Evolutionary conservation across 1,139 yeast genomes (phyloP).

Genomic region (Pichia sp.): DNA sequence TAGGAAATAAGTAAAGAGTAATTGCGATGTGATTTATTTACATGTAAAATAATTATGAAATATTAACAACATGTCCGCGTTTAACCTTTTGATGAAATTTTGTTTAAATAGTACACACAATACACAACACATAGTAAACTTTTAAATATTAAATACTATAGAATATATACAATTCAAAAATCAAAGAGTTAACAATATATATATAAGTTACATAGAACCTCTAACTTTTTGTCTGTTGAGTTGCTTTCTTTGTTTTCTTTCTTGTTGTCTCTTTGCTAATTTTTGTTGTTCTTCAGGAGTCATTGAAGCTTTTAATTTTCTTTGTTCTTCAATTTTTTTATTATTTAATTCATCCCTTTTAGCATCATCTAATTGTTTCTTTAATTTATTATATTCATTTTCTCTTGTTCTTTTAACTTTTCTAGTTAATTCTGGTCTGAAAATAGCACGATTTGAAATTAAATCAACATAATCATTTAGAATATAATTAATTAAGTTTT

Average conservation of each 20-base stretch:
- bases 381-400: conserved; percentile 53
- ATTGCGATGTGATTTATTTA: no score
- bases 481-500: conserved; percentile 33
- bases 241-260: conserved; percentile 30
- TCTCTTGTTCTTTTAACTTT: conserved; percentile 71
- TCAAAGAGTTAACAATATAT: not conserved
- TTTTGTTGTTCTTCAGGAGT: conserved; percentile 71
- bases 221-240: conserved; percentile 29
- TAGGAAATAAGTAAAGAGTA: no score
- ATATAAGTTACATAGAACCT: conserved; percentile 14
- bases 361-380: conserved; percentile 51
- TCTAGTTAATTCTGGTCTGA: conserved; percentile 64
- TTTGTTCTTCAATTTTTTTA: conserved; percentile 63
- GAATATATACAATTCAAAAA: not conserved
- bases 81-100: no score
- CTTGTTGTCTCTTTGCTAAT: conserved; percentile 64
- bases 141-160: no score
- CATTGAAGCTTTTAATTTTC: conserved; percentile 52
- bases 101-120: no score
- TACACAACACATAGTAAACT: no score
- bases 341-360: conserved; percentile 64
- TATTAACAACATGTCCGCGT: no score
- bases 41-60: no score
- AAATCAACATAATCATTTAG: conserved; percentile 29
- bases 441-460: conserved; percentile 33